phyloP scores from a whole-genome alignment of 2,329 filamentous ascomycete species.

The Plenodomus tracheiphilus region DNA sequence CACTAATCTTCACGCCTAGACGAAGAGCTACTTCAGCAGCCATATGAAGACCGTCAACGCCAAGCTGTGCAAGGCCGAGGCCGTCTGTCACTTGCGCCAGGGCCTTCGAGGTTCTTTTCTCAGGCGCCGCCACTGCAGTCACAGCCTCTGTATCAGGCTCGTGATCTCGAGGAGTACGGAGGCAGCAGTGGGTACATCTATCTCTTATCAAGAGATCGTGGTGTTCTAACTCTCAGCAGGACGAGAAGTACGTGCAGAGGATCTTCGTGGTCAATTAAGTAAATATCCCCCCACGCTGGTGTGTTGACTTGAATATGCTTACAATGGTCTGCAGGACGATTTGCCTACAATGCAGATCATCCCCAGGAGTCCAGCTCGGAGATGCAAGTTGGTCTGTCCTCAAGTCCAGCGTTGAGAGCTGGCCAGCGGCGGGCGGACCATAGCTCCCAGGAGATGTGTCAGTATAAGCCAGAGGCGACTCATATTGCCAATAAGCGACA shows the following conservation, averaged over 20 bases:
- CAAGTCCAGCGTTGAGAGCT: constrained; percentile 48
- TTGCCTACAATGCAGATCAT: constrained; percentile 25
- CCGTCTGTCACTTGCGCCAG: constrained; percentile 44
- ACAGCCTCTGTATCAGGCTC: constrained; percentile 4
- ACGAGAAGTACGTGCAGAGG: not conserved
- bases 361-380: constrained; percentile 37
- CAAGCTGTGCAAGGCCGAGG: constrained; percentile 41
- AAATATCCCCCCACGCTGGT: not conserved
- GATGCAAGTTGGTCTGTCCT: constrained; percentile 31
- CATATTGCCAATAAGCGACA: not conserved
- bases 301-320: not conserved
- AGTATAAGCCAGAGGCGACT: not conserved
- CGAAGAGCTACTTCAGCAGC: constrained; percentile 35
- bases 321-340: constrained; percentile 18
- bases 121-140: constrained; percentile 5
- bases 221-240: not conserved
- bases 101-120: constrained; percentile 11
- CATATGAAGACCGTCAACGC: constrained; percentile 36
- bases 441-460: not conserved
- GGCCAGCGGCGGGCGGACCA: constrained; percentile 33
- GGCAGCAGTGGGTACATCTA: not conserved
- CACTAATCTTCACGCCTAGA: constrained; percentile 31
- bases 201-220: not conserved
- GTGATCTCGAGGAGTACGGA: not conserved
- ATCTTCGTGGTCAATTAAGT: constrained; percentile 10